These are phyloP conservation scores for Diplocarpon mali DNA, from an alignment of 2,329 filamentous ascomycete species.

Conservation along the genomic window DNA sequence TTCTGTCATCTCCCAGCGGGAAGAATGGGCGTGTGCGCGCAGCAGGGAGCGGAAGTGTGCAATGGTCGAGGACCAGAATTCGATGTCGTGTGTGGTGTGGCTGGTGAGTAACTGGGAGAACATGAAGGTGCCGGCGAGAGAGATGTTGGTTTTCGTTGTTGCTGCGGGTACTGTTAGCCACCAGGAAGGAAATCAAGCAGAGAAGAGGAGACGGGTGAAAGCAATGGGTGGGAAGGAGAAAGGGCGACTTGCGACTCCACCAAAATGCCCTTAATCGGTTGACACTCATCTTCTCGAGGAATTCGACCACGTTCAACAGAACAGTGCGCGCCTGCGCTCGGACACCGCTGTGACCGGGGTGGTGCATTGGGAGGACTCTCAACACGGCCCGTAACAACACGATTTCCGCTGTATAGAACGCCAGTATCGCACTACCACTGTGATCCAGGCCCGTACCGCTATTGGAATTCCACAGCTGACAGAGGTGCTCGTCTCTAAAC, in stretches of 20 bases:
- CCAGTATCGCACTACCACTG: slow-evolving; percentile 13
- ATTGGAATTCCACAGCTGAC: slow-evolving; percentile 11
- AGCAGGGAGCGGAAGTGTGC: slow-evolving; percentile 18
- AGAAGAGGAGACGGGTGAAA: too few species aligned
- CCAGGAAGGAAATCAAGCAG: too few species aligned
- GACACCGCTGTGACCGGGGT: slow-evolving; percentile 10
- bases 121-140: slow-evolving; percentile 20
- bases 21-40: slow-evolving; percentile 5
- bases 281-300: slow-evolving; percentile 19
- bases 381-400: slow-evolving; percentile 17
- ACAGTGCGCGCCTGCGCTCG: slow-evolving; percentile 11
- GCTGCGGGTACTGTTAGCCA: slow-evolving; percentile 9
- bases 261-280: slow-evolving; percentile 18
- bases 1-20: slow-evolving; percentile 17
- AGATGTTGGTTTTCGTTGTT: slow-evolving; percentile 18
- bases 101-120: slow-evolving; percentile 20
- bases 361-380: slow-evolving; percentile 12
- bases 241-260: slow-evolving; percentile 20
- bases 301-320: slow-evolving; percentile 11
- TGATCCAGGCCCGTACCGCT: slow-evolving; percentile 10
- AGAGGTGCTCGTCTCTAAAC: slow-evolving; percentile 16
- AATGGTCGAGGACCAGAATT: slow-evolving; percentile 20
- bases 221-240: background rate
- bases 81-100: slow-evolving; percentile 17
- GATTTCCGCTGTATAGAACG: slow-evolving; percentile 18